These are phyloP conservation scores for Fusarium armeniacum DNA, from an alignment of 2,329 filamentous ascomycete species.

Conservation along the genomic window DNA sequence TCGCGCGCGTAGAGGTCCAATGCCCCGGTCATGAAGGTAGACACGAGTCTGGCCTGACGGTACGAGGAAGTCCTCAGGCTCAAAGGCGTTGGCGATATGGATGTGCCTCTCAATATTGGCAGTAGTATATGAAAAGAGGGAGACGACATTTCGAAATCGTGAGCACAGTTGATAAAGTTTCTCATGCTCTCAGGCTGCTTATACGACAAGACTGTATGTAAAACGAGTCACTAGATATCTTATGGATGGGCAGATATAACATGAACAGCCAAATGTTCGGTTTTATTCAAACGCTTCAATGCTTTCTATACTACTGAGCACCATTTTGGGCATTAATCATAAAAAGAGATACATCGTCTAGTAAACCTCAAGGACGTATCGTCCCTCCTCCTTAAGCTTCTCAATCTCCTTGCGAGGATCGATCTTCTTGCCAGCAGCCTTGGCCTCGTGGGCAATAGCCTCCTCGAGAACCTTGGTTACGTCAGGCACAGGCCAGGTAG, in stretches of 20 bases:
- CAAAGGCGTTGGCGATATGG: not conserved
- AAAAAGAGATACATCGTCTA: constrained; percentile 60
- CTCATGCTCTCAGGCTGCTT: not conserved
- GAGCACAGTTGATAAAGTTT: not conserved
- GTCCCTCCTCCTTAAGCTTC: constrained; percentile 91
- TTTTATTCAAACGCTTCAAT: constrained; percentile 47
- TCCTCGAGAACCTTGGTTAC: constrained; percentile 95
- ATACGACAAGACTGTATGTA: not conserved
- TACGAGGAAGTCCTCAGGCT: not conserved
- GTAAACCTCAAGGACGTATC: constrained; percentile 98
- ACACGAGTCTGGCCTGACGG: not conserved
- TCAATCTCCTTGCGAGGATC: constrained; percentile 94
- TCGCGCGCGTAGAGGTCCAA: constrained; percentile 35
- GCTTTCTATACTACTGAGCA: constrained; percentile 44
- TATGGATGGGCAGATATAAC: not conserved
- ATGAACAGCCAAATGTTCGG: constrained; percentile 10
- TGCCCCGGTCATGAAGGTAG: not conserved
- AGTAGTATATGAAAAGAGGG: too few species aligned
- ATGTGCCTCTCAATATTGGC: not conserved
- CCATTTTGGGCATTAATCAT: constrained; percentile 41
- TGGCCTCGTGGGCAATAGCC: constrained; percentile 83
- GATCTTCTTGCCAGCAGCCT: constrained; percentile 80
- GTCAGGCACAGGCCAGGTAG: constrained; percentile 98
- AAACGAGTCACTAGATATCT: not conserved
- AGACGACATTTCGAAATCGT: too few species aligned